Percentiles rank a stretch among this genome's conserved stretches.
phyloP scores from a whole-genome alignment of 176 grass and related monocot species.

The Pontederia crassipes region DNA sequence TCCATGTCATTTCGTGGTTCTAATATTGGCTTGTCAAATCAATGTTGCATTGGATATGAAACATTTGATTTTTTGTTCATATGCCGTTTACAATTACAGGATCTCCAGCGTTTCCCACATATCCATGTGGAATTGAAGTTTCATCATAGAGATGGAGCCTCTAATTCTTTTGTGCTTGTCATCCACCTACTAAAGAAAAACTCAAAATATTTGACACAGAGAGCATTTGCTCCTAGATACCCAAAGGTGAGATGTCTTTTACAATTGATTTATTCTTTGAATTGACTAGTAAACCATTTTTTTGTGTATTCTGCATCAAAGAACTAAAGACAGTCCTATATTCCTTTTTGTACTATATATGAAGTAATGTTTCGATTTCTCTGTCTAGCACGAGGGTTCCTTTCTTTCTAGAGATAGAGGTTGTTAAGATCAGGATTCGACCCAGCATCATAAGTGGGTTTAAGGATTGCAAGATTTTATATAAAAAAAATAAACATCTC shows the following conservation, averaged over 20 bases:
- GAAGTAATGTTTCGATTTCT: too few species aligned
- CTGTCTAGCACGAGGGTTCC: too few species aligned
- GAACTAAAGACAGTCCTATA: too few species aligned
- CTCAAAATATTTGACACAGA: constrained; percentile 39
- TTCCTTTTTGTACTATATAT: too few species aligned
- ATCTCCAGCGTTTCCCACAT: constrained; percentile 70
- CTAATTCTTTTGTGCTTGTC: constrained; percentile 44
- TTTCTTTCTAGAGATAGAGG: too few species aligned
- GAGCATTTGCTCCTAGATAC: constrained; percentile 81
- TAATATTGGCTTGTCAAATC: background rate
- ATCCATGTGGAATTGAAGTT: constrained; percentile 56
- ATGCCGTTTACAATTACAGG: constrained; percentile 35
- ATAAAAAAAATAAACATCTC: too few species aligned
- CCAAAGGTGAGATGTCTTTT: constrained; percentile 46
- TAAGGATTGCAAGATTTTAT: too few species aligned
- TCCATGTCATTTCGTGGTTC: too few species aligned
- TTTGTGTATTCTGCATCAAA: too few species aligned
- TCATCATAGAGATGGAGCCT: constrained; percentile 40
- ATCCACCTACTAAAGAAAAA: constrained; percentile 66
- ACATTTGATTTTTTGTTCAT: constrained; percentile 10
- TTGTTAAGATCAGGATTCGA: too few species aligned
- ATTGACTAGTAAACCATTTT: background rate
- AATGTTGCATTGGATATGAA: background rate
- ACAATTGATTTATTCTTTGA: constrained; percentile 4
- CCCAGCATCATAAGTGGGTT: too few species aligned